Conservation (phyloP, 1,284 basidiomycete species). For the Heliocybe sulcata region DNA sequence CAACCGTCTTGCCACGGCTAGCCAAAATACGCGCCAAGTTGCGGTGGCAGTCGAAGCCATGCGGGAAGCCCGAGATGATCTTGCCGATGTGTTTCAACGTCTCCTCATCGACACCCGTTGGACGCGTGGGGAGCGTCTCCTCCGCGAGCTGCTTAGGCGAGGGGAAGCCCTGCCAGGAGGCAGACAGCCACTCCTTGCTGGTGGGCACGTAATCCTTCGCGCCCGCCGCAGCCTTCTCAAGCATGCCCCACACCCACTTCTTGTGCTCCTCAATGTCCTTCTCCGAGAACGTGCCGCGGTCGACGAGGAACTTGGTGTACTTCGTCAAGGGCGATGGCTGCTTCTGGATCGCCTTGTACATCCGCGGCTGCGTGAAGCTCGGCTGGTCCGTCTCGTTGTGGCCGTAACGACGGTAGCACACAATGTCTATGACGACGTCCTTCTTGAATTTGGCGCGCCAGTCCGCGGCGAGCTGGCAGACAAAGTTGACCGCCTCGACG, state of each 20-base stretch:
- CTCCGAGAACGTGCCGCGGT: slow-evolving; percentile 91
- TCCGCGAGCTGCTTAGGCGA: slow-evolving; percentile 95
- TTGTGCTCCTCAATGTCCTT: slow-evolving; percentile 98
- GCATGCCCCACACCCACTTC: slow-evolving; percentile 99
- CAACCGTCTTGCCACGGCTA: slow-evolving; percentile 83
- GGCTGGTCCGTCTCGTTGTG: slow-evolving; percentile 99
- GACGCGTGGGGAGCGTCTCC: slow-evolving; percentile 81
- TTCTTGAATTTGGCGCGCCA: slow-evolving; percentile 99
- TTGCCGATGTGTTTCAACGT: slow-evolving; percentile 85
- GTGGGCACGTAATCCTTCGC: slow-evolving; percentile 94
- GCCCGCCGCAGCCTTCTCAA: slow-evolving; percentile 88
- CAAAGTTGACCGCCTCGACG: slow-evolving; percentile 96
- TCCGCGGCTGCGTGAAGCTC: slow-evolving; percentile 96
- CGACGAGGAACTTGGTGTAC: slow-evolving; percentile 88
- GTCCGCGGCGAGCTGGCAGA: slow-evolving; percentile 96
- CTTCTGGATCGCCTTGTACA: slow-evolving; percentile 97
- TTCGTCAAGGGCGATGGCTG: slow-evolving; percentile 90
- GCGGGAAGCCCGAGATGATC: slow-evolving; percentile 80
- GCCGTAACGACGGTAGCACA: slow-evolving; percentile 97
- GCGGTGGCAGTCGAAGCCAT: slow-evolving; percentile 83
- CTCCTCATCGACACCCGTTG: slow-evolving; percentile 78
- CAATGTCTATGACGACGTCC: slow-evolving; percentile 97
- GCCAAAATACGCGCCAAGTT: slow-evolving; percentile 93
- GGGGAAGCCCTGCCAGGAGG: slow-evolving; percentile 98
- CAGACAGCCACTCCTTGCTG: slow-evolving; percentile 94